Conservation (phyloP, 495 filamentous ascomycete species). For the Penicillium tannophilum region DNA sequence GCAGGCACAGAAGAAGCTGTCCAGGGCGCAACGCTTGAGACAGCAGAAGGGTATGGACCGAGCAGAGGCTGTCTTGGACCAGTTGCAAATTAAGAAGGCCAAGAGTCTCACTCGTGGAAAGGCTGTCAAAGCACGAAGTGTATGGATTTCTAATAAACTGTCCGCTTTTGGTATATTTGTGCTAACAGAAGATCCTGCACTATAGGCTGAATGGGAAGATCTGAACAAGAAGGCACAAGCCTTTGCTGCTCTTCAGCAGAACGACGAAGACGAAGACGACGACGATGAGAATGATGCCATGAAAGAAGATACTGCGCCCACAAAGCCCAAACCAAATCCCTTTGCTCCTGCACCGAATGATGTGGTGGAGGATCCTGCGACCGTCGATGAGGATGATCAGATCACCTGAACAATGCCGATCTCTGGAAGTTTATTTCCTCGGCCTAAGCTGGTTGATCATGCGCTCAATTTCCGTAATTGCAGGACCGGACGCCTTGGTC, state of each 20-base stretch:
- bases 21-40: conserved; percentile 64
- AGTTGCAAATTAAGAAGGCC: conserved; percentile 67
- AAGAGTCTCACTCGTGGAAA: conserved; percentile 64
- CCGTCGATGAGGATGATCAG: conserved; percentile 42
- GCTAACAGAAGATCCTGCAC: conserved; percentile 19
- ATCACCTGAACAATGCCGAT: conserved; percentile 42
- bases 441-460: conserved; percentile 60
- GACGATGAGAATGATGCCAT: conserved; percentile 34
- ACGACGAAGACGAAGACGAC: conserved; percentile 29
- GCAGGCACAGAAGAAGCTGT: conserved; percentile 59
- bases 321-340: conserved; percentile 16
- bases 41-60: conserved; percentile 73
- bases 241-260: conserved; percentile 36
- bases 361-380: conserved; percentile 25
- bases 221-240: conserved; percentile 37
- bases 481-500: conserved; percentile 56
- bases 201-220: conserved; percentile 47
- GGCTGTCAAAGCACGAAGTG: conserved; percentile 52
- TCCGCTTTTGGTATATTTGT: conserved; percentile 6
- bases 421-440: conserved; percentile 40
- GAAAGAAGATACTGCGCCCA: conserved; percentile 32
- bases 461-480: conserved; percentile 59
- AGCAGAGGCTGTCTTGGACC: conserved; percentile 70
- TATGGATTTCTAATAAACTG: conserved; percentile 25
- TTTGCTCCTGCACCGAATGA: conserved; percentile 19